phyloP scores from a whole-genome alignment of 176 grass and related monocot genomes.

The Carex myosuroides region DNA sequence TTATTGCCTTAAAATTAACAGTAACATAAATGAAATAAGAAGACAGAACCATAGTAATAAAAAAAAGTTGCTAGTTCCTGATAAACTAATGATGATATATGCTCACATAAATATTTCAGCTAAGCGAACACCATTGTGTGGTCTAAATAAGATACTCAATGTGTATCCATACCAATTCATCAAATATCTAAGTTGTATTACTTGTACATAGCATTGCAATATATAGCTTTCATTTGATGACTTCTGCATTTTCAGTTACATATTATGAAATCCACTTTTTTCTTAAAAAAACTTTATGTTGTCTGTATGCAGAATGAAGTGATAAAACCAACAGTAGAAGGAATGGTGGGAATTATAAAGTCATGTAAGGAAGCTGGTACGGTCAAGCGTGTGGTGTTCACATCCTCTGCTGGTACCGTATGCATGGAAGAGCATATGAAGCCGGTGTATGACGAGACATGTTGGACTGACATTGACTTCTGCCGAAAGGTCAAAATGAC shows the following conservation, averaged over 20 bases:
- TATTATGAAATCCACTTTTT: not conserved
- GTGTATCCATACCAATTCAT: not conserved
- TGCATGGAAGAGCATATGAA: slow-evolving; percentile 46
- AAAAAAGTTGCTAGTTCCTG: not conserved
- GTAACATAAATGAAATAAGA: not conserved
- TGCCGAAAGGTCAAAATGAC: slow-evolving; percentile 90
- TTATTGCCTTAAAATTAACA: not conserved
- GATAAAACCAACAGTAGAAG: slow-evolving; percentile 75
- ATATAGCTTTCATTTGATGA: not conserved
- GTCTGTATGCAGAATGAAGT: slow-evolving; percentile 58
- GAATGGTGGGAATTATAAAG: slow-evolving; percentile 72
- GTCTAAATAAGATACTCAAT: not conserved
- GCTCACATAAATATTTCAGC: not conserved
- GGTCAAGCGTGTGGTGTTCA: slow-evolving; percentile 75
- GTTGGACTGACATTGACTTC: slow-evolving; percentile 77
- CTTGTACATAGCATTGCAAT: not conserved
- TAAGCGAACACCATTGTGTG: not conserved
- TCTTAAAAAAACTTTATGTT: not conserved
- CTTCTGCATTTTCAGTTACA: not conserved
- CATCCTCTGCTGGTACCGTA: slow-evolving; percentile 67
- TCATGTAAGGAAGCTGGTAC: slow-evolving; percentile 81
- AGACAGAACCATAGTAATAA: not conserved
- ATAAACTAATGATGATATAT: not conserved
- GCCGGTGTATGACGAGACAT: slow-evolving; percentile 51
- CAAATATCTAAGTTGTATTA: not conserved